Evolutionary conservation across 2,329 filamentous ascomycete genomes (phyloP).

Genomic region (Penicillium sp.): DNA sequence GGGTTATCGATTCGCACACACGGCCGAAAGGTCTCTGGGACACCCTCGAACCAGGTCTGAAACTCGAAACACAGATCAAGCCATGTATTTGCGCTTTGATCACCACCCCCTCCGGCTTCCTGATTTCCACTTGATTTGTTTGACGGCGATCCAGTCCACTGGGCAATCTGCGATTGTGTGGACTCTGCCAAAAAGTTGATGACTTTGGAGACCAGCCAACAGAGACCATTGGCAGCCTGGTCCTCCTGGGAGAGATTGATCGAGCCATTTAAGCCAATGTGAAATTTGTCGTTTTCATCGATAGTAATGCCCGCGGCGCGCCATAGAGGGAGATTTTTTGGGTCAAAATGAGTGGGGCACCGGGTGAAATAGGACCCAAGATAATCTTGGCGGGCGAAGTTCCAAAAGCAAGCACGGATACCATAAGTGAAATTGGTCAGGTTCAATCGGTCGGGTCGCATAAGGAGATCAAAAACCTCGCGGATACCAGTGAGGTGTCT

Average conservation of each 20-base stretch:
- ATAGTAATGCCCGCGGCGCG: constrained; percentile 63
- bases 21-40: constrained; percentile 62
- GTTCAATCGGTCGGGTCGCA: constrained; percentile 33
- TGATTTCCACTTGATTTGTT: constrained; percentile 29
- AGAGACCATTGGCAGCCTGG: constrained; percentile 63
- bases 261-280: constrained; percentile 31
- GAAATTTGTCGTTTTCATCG: constrained; percentile 53
- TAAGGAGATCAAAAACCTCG: constrained; percentile 55
- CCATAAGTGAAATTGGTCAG: constrained; percentile 51
- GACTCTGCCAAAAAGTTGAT: constrained; percentile 65
- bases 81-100: constrained; percentile 53
- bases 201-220: constrained; percentile 66
- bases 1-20: constrained; percentile 53
- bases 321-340: constrained; percentile 63
- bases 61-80: constrained; percentile 58
- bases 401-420: constrained; percentile 65
- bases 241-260: constrained; percentile 59
- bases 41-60: constrained; percentile 59
- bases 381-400: constrained; percentile 66
- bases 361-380: constrained; percentile 65
- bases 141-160: constrained; percentile 37
- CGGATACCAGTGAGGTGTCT: constrained; percentile 65
- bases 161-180: constrained; percentile 52
- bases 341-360: constrained; percentile 60
- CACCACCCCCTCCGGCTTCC: neutral